Conservation (phyloP, 2,329 filamentous ascomycete genomes). For the Diaporthe velutina region DNA sequence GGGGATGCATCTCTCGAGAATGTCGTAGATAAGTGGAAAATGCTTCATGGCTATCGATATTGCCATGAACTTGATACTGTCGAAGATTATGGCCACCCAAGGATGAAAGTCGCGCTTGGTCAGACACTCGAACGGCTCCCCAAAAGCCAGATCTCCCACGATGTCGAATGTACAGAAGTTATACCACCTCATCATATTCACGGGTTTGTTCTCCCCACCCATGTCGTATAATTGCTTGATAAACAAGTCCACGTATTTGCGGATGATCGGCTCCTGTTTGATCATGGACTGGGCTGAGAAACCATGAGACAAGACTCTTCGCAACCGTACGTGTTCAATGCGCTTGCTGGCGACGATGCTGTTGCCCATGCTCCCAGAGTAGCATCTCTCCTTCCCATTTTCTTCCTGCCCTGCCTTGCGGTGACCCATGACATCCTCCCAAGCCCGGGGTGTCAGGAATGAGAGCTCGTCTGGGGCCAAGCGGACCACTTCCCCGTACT, state of each 20-base stretch:
- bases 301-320: slow-evolving; percentile 8
- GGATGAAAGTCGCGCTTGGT: not conserved
- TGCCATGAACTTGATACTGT: slow-evolving; percentile 13
- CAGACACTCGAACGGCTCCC: slow-evolving; percentile 6
- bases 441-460: not conserved
- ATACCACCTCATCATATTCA: slow-evolving; percentile 38
- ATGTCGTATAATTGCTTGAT: not conserved
- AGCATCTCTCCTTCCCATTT: slow-evolving; percentile 3
- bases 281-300: slow-evolving; percentile 10
- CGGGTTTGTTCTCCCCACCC: not conserved
- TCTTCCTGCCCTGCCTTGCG: slow-evolving; percentile 1
- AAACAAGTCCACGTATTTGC: not conserved
- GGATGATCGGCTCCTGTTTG: slow-evolving; percentile 1
- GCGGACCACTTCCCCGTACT: slow-evolving; percentile 12
- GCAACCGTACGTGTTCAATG: not conserved
- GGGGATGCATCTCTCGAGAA: slow-evolving; percentile 1
- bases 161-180: slow-evolving; percentile 53
- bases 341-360: slow-evolving; percentile 2
- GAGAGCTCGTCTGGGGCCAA: slow-evolving; percentile 2
- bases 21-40: slow-evolving; percentile 3
- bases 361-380: not conserved
- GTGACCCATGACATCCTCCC: slow-evolving; percentile 15
- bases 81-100: slow-evolving; percentile 29
- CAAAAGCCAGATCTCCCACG: slow-evolving; percentile 53
- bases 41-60: slow-evolving; percentile 11